Percentiles rank a stretch among this genome's conserved stretches.
phyloP scores from a whole-genome alignment of 78 protist genomes.

The Chrysochromulina tobinii region DNA sequence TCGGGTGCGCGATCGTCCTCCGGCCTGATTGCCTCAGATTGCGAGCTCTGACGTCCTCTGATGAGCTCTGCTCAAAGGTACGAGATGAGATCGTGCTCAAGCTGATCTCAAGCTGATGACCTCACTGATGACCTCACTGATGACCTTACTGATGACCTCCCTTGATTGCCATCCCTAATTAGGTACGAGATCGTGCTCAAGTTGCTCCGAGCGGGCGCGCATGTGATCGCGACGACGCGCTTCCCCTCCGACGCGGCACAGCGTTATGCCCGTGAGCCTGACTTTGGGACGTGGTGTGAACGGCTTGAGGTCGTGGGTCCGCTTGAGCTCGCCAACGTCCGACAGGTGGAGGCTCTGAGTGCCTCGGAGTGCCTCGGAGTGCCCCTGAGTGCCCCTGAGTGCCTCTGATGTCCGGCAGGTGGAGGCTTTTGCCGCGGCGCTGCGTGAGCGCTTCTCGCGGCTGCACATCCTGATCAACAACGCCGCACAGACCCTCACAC shows the following conservation, averaged over 20 bases:
- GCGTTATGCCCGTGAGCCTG: constrained; percentile 33
- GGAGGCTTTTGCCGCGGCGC: constrained; percentile 37
- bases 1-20: background rate
- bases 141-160: too few relatives aligned
- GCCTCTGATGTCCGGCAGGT: constrained; percentile 43
- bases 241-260: constrained; percentile 56
- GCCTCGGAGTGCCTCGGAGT: too few relatives aligned
- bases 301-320: constrained; percentile 49
- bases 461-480: constrained; percentile 75
- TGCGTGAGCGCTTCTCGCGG: constrained; percentile 32
- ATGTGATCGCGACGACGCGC: constrained; percentile 70
- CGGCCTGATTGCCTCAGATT: too few relatives aligned
- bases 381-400: too few relatives aligned
- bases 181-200: constrained; percentile 14
- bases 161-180: too few relatives aligned
- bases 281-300: background rate
- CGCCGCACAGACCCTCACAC: constrained; percentile 73
- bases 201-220: constrained; percentile 50
- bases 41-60: too few relatives aligned
- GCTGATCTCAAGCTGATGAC: too few relatives aligned
- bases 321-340: constrained; percentile 40
- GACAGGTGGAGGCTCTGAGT: too few relatives aligned
- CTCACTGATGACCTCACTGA: too few relatives aligned
- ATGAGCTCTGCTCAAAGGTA: too few relatives aligned
- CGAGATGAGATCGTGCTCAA: too few relatives aligned